Conservation (phyloP, 371 early-diverging fungal genomes). For the Mortierella sp. region DNA sequence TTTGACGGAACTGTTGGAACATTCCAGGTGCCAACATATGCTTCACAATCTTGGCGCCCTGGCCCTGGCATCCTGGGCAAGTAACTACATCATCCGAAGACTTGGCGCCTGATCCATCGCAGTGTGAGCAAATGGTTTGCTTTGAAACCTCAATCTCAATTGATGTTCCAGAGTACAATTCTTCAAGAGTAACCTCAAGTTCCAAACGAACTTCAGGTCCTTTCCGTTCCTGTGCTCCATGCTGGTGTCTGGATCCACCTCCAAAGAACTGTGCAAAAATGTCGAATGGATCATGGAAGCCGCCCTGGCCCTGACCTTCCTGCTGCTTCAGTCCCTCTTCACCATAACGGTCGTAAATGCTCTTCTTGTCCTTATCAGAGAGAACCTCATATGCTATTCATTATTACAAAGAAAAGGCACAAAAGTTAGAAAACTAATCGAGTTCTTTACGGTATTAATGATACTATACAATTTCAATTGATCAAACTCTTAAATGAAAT, state of each 20-base stretch:
- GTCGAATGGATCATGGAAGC: conserved; percentile 93
- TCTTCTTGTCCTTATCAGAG: conserved; percentile 90
- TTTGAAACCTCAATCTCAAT: conserved; percentile 93
- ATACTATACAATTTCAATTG: too few species aligned
- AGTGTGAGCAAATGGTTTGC: conserved; percentile 93
- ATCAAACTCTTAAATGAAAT: too few species aligned
- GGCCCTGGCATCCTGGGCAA: conserved; percentile 85
- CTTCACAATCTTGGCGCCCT: conserved; percentile 84
- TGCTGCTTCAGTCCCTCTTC: conserved; percentile 92
- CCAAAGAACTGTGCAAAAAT: conserved; percentile 95
- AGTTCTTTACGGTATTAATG: too few species aligned
- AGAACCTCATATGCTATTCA: conserved; percentile 92
- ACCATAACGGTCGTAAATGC: conserved; percentile 93
- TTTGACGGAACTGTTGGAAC: conserved; percentile 93
- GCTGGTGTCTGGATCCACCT: conserved; percentile 62
- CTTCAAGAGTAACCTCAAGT: conserved; percentile 88
- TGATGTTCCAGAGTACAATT: conserved; percentile 86
- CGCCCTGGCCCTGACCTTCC: conserved; percentile 66
- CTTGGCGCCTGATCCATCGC: conserved; percentile 94
- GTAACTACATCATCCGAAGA: conserved; percentile 84
- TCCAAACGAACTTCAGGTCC: conserved; percentile 86
- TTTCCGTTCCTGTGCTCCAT: conserved; percentile 69
- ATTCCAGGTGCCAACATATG: conserved; percentile 94
- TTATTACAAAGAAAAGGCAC: neutral
- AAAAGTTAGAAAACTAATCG: neutral